These are phyloP conservation scores for Colletotrichum sp. DNA, from an alignment of 2,329 filamentous ascomycete species.

Conservation along the genomic window DNA sequence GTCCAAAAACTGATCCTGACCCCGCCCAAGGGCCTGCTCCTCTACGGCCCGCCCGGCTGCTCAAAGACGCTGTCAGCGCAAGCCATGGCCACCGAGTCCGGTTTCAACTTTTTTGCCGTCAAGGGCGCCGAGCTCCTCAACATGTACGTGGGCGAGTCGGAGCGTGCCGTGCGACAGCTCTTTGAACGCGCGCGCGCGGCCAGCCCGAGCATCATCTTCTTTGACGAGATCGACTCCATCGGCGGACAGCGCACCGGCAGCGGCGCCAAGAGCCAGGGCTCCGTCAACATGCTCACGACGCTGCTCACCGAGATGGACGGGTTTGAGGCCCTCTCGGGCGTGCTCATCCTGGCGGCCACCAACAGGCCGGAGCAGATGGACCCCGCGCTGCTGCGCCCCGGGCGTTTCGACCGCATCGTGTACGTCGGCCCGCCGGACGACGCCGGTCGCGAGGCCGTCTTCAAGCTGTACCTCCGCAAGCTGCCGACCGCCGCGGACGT, in stretches of 20 bases:
- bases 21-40: slow-evolving; percentile 80
- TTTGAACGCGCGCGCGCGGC: slow-evolving; percentile 88
- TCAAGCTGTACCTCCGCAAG: slow-evolving; percentile 69
- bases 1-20: slow-evolving; percentile 46
- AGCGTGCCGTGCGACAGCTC: slow-evolving; percentile 82
- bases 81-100: slow-evolving; percentile 87
- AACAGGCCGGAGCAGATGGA: slow-evolving; percentile 90
- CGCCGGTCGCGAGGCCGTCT: slow-evolving; percentile 76
- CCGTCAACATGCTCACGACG: slow-evolving; percentile 86
- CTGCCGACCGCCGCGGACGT: slow-evolving; percentile 68
- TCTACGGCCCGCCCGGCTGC: slow-evolving; percentile 93
- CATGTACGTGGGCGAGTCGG: slow-evolving; percentile 97
- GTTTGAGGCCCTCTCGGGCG: slow-evolving; percentile 82
- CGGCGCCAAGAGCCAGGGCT: slow-evolving; percentile 44
- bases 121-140: slow-evolving; percentile 93
- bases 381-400: slow-evolving; percentile 82
- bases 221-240: slow-evolving; percentile 94
- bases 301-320: slow-evolving; percentile 96
- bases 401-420: slow-evolving; percentile 82
- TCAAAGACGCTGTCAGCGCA: slow-evolving; percentile 94
- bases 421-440: slow-evolving; percentile 85
- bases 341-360: slow-evolving; percentile 88
- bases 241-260: slow-evolving; percentile 58
- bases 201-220: slow-evolving; percentile 89
- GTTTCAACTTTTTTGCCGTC: slow-evolving; percentile 92